Conservation (phyloP, 1,284 basidiomycete species). For the Phlebopus sp. region DNA sequence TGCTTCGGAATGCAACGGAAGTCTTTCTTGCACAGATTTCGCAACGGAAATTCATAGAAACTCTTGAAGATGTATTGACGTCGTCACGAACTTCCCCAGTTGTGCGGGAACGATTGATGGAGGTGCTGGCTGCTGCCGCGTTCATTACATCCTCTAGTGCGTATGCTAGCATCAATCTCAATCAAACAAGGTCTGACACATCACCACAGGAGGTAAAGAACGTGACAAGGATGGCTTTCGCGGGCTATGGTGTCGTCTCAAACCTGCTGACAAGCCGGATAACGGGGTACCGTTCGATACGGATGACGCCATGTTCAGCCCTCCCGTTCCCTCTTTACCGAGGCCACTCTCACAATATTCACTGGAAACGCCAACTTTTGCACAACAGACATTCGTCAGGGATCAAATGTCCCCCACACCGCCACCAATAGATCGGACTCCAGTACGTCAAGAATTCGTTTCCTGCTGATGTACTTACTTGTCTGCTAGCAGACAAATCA, state of each 20-base stretch:
- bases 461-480: not conserved
- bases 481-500: not conserved
- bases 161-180: constrained; percentile 14
- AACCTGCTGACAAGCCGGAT: constrained; percentile 67
- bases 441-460: constrained; percentile 13
- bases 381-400: constrained; percentile 13
- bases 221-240: constrained; percentile 54
- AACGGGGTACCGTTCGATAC: constrained; percentile 73
- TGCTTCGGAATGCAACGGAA: constrained; percentile 70
- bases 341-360: constrained; percentile 28
- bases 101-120: constrained; percentile 66
- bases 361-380: constrained; percentile 30
- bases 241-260: constrained; percentile 65
- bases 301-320: constrained; percentile 75
- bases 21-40: constrained; percentile 65
- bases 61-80: constrained; percentile 63
- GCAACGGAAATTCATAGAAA: constrained; percentile 74
- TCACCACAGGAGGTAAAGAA: constrained; percentile 31
- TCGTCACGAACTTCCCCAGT: constrained; percentile 64
- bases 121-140: constrained; percentile 71
- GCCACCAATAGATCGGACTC: constrained; percentile 17
- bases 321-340: constrained; percentile 39
- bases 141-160: constrained; percentile 53
- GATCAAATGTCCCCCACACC: constrained; percentile 25
- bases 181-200: not conserved